Evolutionary conservation across 176 grass and related monocot genomes (phyloP).

Genomic region (Carex myosuroides): DNA sequence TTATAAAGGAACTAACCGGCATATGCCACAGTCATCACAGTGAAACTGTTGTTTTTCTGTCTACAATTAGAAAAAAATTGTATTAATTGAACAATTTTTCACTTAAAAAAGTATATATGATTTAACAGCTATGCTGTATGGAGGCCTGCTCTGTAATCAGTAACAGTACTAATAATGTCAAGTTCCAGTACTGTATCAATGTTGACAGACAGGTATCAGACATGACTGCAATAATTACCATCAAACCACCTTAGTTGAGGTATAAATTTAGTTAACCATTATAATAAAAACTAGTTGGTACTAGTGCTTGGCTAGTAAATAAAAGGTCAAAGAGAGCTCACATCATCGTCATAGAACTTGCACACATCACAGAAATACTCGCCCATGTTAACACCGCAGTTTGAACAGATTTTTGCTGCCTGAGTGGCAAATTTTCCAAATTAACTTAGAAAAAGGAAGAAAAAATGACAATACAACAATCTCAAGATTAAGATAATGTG

Average conservation of each 20-base stretch:
- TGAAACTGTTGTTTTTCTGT: conserved; percentile 76
- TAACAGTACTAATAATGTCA: not conserved
- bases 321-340: conserved; percentile 34
- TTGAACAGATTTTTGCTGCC: conserved; percentile 79
- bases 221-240: not conserved
- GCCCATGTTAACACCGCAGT: conserved; percentile 94
- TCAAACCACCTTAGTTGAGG: not conserved
- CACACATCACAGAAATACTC: conserved; percentile 86
- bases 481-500: not conserved
- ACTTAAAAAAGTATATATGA: not conserved
- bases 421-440: conserved; percentile 24
- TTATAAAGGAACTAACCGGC: conserved; percentile 51
- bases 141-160: not conserved
- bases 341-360: conserved; percentile 98
- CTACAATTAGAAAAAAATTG: conserved; percentile 25
- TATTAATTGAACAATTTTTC: not conserved
- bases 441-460: conserved; percentile 11
- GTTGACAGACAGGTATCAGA: not conserved
- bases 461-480: not conserved
- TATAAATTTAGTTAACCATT: not conserved
- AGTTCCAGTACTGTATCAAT: not conserved
- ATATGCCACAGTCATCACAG: conserved; percentile 89
- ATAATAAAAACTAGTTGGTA: not conserved
- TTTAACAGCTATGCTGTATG: not conserved
- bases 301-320: not conserved